These are phyloP conservation scores for Jamesozyma hellenica DNA, from an alignment of 805 yeast genomes.

Conservation along the genomic window DNA sequence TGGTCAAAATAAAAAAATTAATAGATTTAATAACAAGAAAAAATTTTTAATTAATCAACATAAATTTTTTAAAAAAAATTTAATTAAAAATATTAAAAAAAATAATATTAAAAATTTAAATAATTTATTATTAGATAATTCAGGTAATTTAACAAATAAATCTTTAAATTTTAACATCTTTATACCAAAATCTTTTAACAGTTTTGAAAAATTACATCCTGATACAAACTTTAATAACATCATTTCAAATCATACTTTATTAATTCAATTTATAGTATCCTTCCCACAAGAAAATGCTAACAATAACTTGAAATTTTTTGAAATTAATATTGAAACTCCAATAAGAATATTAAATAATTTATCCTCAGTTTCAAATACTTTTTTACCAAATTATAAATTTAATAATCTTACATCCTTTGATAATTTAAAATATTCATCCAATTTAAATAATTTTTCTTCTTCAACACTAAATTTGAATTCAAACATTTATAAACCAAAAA, in stretches of 20 bases:
- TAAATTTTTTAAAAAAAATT: constrained; percentile 34
- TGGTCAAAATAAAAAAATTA: constrained; percentile 69
- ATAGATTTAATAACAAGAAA: constrained; percentile 77
- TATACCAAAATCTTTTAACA: constrained; percentile 59
- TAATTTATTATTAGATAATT: constrained; percentile 31
- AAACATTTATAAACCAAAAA: background rate
- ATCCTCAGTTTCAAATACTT: constrained; percentile 71
- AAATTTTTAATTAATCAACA: constrained; percentile 74
- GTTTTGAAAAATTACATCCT: constrained; percentile 57
- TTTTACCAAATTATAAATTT: constrained; percentile 54
- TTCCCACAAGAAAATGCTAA: constrained; percentile 32
- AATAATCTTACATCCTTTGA: background rate
- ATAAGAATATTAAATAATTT: constrained; percentile 64
- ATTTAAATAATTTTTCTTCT: background rate
- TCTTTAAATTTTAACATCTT: constrained; percentile 77
- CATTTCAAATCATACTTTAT: constrained; percentile 89
- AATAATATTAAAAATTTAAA: constrained; percentile 28
- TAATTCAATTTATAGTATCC: constrained; percentile 71
- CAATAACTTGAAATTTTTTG: constrained; percentile 73
- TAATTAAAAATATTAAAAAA: constrained; percentile 19
- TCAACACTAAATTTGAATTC: background rate
- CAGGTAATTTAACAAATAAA: constrained; percentile 52
- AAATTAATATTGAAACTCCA: constrained; percentile 88
- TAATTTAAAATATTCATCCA: background rate
- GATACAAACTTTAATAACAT: constrained; percentile 72